Base-by-base conservation (phyloP, 2,329 filamentous ascomycete genomes). In the Periconia sp. region DNA sequence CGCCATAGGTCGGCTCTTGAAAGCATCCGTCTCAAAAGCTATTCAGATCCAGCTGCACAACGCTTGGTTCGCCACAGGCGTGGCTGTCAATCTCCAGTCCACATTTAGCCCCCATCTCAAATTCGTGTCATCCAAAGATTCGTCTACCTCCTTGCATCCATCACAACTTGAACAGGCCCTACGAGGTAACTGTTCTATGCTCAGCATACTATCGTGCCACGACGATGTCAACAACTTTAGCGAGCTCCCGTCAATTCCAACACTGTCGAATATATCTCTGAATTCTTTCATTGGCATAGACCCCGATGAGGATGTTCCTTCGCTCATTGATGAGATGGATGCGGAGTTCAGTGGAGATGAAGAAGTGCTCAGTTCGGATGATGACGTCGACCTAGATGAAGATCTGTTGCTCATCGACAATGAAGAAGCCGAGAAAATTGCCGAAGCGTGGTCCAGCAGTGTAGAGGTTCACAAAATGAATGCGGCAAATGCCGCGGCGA, bases 31-130 rank as follows among this genome's bases (percentile, higher is more conserved):
- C 6, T 38, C 46, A 6, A 45, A 49, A 17, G 5, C 30, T 1
- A 17, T 51, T 6, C 36, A 39, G 7, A 41, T 60, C 11, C n/a
- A 37, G 8, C 32, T 57, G 13, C 29, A 40, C 12, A 19, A 38
- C 3, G 32, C 43, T 12, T 57, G 53, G 47, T 57, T 60, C 29
- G 46, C 50, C 4, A 21, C 46, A 5, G 43, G 46, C 9, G 48
- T 55, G 5, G 46, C 44, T 6, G 30, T 38, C 10, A 8, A 32
- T 2, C 41, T 60, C 22, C 33, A 43, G 10, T 13, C 31, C 6
- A 22, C 24, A 15, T 48, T 46, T 21, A 36, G 39, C 9, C 18
- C 47, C 4, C 36, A 25, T 8, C 32, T 58, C 4, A 29, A 46
- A 16, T n/a, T n/a, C n/a, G n/a, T n/a, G n/a, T n/a, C n/a, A n/a